Evolutionary conservation across 306 rosid genomes (phyloP).

Genomic region (Gastrolobium bilobum): DNA sequence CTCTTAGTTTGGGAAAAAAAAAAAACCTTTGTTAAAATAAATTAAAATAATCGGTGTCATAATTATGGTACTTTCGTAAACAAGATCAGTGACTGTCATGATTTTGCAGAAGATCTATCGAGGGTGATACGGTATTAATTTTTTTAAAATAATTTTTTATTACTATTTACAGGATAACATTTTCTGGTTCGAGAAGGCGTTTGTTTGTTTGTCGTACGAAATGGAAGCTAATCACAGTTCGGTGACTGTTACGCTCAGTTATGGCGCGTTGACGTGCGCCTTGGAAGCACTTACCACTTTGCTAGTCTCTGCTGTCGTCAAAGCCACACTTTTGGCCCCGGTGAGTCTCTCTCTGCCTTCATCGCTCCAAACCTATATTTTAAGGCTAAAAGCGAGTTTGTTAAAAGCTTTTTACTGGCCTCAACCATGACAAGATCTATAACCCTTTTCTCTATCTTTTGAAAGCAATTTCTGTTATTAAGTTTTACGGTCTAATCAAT

Average conservation of each 20-base stretch:
- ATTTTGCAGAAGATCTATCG: conserved; percentile 60
- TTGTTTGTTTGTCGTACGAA: conserved; percentile 54
- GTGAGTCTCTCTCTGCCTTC: conserved; percentile 52
- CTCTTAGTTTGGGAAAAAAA: not conserved
- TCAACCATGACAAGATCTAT: conserved; percentile 45
- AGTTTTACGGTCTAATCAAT: conserved; percentile 29
- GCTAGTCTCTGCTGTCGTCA: conserved; percentile 73
- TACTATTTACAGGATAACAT: conserved; percentile 40
- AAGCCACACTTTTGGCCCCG: conserved; percentile 64
- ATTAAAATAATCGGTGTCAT: conserved; percentile 24
- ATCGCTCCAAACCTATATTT: not conserved
- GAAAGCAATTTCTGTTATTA: conserved; percentile 43
- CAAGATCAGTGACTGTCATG: conserved; percentile 54
- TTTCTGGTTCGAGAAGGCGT: conserved; percentile 47
- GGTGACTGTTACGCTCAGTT: conserved; percentile 57
- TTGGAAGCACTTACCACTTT: conserved; percentile 63
- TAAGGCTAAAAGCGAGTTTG: not conserved
- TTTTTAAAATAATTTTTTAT: not conserved
- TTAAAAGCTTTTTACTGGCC: not conserved
- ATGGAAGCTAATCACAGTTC: conserved; percentile 70
- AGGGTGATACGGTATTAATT: conserved; percentile 41
- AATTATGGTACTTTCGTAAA: conserved; percentile 38
- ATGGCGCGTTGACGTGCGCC: conserved; percentile 70
- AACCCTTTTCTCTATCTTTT: conserved; percentile 32
- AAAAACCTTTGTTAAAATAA: not conserved